Conservation (phyloP, 108 stramenopile species). For the Chaetoceros muelleri region DNA sequence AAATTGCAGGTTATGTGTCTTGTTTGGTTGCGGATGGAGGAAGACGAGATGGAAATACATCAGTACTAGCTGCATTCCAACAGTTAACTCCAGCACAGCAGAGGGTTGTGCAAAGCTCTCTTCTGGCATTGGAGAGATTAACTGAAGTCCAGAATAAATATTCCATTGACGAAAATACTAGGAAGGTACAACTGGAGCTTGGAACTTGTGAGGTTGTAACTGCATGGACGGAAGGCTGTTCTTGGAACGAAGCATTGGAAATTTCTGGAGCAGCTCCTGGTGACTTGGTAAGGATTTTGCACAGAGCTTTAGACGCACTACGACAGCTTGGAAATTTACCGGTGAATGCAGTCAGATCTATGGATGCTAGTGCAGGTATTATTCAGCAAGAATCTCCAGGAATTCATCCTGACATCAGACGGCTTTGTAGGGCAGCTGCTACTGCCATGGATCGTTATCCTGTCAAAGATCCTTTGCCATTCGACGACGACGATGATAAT, state of each 20-base stretch:
- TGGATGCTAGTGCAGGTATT: conserved; percentile 18
- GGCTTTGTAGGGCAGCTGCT: conserved; percentile 57
- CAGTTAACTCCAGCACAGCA: conserved; percentile 43
- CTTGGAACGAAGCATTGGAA: conserved; percentile 61
- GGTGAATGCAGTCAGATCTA: conserved; percentile 37
- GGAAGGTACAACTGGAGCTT: conserved; percentile 48
- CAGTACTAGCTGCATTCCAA: conserved; percentile 44
- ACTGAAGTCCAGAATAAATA: conserved; percentile 57
- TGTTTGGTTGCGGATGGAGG: conserved; percentile 54
- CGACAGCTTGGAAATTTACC: conserved; percentile 64
- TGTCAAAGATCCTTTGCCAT: conserved; percentile 71
- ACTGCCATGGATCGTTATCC: conserved; percentile 65
- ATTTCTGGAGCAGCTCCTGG: conserved; percentile 70
- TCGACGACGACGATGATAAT: conserved; percentile 34
- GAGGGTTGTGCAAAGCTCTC: conserved; percentile 51
- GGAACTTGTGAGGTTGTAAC: conserved; percentile 58
- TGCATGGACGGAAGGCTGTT: conserved; percentile 67
- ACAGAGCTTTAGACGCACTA: conserved; percentile 65
- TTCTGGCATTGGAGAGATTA: conserved; percentile 48
- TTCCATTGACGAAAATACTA: conserved; percentile 35
- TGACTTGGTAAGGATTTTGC: conserved; percentile 57
- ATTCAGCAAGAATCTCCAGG: conserved; percentile 37
- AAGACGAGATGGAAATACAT: conserved; percentile 21
- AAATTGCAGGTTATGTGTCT: conserved; percentile 72
- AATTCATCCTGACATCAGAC: conserved; percentile 52